These are phyloP conservation scores for Malassezia slooffiae DNA, from an alignment of 1,284 basidiomycete species.

Conservation along the genomic window DNA sequence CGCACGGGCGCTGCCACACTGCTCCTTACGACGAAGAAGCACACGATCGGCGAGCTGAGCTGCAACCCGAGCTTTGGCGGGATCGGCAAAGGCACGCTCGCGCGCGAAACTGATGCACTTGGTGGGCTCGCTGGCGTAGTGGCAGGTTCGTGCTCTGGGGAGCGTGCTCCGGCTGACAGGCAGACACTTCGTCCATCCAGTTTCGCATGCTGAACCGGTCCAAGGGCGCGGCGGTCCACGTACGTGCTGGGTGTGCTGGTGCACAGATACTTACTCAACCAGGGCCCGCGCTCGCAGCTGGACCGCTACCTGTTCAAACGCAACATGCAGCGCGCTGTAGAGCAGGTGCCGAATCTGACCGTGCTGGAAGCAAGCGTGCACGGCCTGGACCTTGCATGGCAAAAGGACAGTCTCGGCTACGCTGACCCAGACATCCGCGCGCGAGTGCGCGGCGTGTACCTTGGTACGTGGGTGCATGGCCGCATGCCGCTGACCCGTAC, in stretches of 20 bases:
- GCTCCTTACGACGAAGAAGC: conserved; percentile 65
- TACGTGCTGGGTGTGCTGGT: too few relatives aligned
- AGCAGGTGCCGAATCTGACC: conserved; percentile 59
- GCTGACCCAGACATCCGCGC: conserved; percentile 42
- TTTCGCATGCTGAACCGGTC: conserved; percentile 74
- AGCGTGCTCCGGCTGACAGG: not conserved
- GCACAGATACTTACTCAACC: too few relatives aligned
- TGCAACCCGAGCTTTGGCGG: conserved; percentile 61
- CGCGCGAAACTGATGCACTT: conserved; percentile 75
- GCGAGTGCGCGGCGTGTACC: conserved; percentile 60
- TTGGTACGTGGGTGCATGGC: too few relatives aligned
- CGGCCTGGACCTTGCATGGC: conserved; percentile 61
- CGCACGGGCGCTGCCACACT: conserved; percentile 67
- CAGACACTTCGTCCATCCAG: conserved; percentile 74
- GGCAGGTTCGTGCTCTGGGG: conserved; percentile 52
- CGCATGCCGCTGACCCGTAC: too few relatives aligned
- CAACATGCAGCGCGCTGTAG: conserved; percentile 63
- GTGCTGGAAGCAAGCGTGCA: conserved; percentile 65
- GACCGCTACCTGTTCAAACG: conserved; percentile 70
- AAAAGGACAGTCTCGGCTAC: too few relatives aligned
- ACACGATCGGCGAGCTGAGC: conserved; percentile 74
- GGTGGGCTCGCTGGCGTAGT: conserved; percentile 68
- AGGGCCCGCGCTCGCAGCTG: conserved; percentile 81
- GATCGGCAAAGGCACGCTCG: conserved; percentile 77
- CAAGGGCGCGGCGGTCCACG: conserved; percentile 78